phyloP scores from a whole-genome alignment of 2,329 filamentous ascomycete species.

The Aquanectria penicillioides region DNA sequence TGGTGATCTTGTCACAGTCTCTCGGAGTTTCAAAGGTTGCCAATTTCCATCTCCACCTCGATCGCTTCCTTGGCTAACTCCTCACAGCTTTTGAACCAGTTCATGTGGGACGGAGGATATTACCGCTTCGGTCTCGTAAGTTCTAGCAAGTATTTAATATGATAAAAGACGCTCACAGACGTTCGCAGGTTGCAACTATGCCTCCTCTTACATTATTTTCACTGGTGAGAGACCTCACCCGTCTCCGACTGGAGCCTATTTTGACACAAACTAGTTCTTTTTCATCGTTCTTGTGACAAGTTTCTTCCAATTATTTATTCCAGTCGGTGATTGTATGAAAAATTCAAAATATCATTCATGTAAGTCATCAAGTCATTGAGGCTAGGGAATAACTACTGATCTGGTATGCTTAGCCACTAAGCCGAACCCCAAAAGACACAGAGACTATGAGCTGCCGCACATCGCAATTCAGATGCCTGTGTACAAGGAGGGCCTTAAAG shows the following conservation, averaged over 20 bases:
- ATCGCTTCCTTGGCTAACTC: no score
- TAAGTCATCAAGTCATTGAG: constrained; percentile 1
- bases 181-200: constrained; percentile 25
- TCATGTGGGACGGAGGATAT: constrained; percentile 34
- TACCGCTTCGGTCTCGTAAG: constrained; percentile 29
- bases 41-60: not conserved
- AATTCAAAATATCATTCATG: constrained; percentile 42
- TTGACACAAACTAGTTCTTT: constrained; percentile 29
- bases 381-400: not conserved
- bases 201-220: constrained; percentile 31
- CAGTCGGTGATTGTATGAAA: constrained; percentile 35
- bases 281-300: constrained; percentile 41
- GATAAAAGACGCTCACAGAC: not conserved
- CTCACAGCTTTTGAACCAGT: constrained; percentile 31
- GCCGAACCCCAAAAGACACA: constrained; percentile 39
- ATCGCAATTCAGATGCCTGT: constrained; percentile 59
- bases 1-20: constrained; percentile 38
- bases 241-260: not conserved
- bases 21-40: constrained; percentile 36
- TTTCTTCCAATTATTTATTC: constrained; percentile 37
- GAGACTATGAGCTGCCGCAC: constrained; percentile 52
- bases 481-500: constrained; percentile 50
- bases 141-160: not conserved
- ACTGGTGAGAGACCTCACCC: constrained; percentile 18
- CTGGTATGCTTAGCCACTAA: constrained; percentile 27